A percentile compares a stretch with the other conserved stretches of the same genome.
Evolutionary conservation across 225 moss, liverwort and hornwort genomes (phyloP).

Genomic region (Pseudisothecium myosuroides): DNA sequence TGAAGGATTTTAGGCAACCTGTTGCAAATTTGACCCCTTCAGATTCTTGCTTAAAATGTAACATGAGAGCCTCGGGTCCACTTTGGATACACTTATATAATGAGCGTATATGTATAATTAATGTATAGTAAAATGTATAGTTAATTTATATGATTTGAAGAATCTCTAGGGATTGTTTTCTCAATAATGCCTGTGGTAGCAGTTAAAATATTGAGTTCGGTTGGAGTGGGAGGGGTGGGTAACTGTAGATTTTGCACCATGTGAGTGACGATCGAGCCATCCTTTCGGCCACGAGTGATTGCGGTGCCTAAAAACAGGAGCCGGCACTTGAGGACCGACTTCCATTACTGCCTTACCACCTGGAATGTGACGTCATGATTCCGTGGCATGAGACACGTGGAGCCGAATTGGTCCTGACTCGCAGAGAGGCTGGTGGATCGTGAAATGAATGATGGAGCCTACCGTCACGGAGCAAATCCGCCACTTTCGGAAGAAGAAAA

Average conservation of each 20-base stretch:
- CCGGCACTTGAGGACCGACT: background rate
- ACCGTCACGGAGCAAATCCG: background rate
- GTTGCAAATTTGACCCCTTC: background rate
- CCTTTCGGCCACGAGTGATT: background rate
- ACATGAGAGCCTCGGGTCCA: background rate
- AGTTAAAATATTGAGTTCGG: background rate
- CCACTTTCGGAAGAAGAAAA: background rate
- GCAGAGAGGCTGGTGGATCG: too few relatives aligned
- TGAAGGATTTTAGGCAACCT: background rate
- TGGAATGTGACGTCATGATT: background rate
- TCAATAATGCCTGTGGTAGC: background rate
- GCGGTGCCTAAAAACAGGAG: background rate
- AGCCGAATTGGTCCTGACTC: background rate
- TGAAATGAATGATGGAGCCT: background rate
- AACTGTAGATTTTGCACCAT: background rate
- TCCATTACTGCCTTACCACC: background rate
- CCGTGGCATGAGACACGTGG: background rate
- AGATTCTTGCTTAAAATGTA: background rate
- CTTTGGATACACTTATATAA: background rate
- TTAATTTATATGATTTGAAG: background rate
- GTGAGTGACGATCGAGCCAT: background rate
- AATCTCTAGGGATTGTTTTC: background rate
- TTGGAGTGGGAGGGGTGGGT: background rate
- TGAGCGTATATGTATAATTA: background rate
- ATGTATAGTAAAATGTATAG: background rate